These are phyloP conservation scores for Fragaria vesca DNA, from an alignment of 306 rosid species.

Conservation along the genomic window DNA sequence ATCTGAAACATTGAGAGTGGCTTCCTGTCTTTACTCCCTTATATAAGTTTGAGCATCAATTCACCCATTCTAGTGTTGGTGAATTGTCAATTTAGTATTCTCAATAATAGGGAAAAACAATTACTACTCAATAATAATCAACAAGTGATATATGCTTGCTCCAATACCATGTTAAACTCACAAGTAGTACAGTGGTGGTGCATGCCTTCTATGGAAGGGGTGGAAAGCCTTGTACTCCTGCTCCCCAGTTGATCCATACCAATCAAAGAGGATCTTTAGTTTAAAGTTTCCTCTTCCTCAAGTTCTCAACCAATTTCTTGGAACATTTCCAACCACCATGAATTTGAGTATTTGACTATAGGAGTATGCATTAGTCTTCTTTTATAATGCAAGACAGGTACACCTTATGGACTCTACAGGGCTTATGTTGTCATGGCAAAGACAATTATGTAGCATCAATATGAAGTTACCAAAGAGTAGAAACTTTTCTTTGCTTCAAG, in stretches of 20 bases:
- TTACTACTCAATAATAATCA: background rate
- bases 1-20: constrained; percentile 5
- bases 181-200: background rate
- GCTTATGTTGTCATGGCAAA: background rate
- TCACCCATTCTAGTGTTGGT: background rate
- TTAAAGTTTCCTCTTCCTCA: background rate
- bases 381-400: background rate
- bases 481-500: constrained; percentile 9
- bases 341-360: background rate
- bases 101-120: background rate
- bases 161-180: background rate
- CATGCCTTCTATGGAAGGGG: background rate
- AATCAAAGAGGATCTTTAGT: background rate
- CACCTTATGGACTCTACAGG: background rate
- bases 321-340: constrained; percentile 25
- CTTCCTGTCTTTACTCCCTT: background rate
- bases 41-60: background rate
- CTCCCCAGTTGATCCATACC: background rate
- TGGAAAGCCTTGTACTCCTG: background rate
- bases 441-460: background rate
- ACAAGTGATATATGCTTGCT: background rate
- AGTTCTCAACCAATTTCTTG: background rate
- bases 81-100: background rate
- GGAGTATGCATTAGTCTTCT: constrained; percentile 1
- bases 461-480: background rate